Percentiles rank a stretch among this genome's conserved stretches.
phyloP scores from a whole-genome alignment of 2,329 filamentous ascomycete species.

The Stemphylium beticola region DNA sequence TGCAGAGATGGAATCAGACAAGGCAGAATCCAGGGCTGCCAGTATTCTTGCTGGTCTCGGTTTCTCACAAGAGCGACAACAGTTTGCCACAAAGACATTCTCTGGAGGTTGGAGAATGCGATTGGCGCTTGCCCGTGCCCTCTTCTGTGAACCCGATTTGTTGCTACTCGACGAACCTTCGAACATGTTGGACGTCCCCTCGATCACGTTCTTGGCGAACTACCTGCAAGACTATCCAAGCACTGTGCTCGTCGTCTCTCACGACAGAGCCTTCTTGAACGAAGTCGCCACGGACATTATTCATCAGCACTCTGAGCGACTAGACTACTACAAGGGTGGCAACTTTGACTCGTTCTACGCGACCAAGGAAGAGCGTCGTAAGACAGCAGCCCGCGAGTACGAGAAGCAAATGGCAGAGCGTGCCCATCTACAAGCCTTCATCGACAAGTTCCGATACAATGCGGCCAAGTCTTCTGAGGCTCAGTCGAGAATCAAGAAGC shows the following conservation, averaged over 20 bases:
- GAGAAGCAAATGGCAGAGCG: slow-evolving; percentile 97
- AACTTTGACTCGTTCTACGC: slow-evolving; percentile 84
- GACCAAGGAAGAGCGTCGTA: slow-evolving; percentile 94
- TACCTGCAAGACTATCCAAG: slow-evolving; percentile 95
- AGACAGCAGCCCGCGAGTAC: slow-evolving; percentile 95
- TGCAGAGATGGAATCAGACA: slow-evolving; percentile 98
- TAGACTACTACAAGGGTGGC: slow-evolving; percentile 98
- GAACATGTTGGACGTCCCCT: slow-evolving; percentile 99
- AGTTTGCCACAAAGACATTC: slow-evolving; percentile 94
- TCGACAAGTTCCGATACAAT: slow-evolving; percentile 99
- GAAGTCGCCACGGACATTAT: slow-evolving; percentile 99
- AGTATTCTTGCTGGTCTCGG: slow-evolving; percentile 96
- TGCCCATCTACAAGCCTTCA: slow-evolving; percentile 93
- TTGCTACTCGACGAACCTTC: slow-evolving; percentile 98
- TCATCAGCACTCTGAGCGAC: slow-evolving; percentile 93
- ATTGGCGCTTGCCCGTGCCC: slow-evolving; percentile 87
- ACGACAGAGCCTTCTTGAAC: slow-evolving; percentile 98
- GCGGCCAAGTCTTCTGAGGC: slow-evolving; percentile 98
- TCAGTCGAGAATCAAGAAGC: slow-evolving; percentile 97
- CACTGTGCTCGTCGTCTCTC: slow-evolving; percentile 93
- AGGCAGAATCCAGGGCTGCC: slow-evolving; percentile 92
- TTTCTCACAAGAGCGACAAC: slow-evolving; percentile 91
- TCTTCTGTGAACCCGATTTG: slow-evolving; percentile 97
- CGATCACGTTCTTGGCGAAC: slow-evolving; percentile 95
- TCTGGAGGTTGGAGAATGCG: slow-evolving; percentile 99